A percentile compares a stretch with the other conserved stretches of the same genome.
Evolutionary conservation across 108 stramenopile genomes (phyloP).

Genomic region (Schizochytrium sp.): DNA sequence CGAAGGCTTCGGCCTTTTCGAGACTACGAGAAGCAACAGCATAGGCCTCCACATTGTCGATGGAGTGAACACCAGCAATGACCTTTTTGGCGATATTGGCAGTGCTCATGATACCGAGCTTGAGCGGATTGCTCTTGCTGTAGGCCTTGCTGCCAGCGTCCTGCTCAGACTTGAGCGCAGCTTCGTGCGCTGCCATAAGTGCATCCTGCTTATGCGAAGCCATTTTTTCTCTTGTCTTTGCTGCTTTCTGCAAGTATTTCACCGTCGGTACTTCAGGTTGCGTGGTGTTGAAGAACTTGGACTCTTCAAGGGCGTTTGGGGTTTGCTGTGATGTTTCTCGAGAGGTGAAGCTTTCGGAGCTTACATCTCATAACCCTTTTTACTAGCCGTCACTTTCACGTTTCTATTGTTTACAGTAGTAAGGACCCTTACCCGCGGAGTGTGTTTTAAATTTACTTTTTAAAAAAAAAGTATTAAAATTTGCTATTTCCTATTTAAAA

Average conservation of each 20-base stretch:
- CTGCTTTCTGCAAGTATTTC: neutral
- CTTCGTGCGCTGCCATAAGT: conserved; percentile 10
- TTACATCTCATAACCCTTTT: too few relatives aligned
- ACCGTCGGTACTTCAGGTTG: neutral
- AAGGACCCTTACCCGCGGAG: too few relatives aligned
- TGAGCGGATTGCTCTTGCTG: neutral
- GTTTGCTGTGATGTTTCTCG: too few relatives aligned
- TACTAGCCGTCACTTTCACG: too few relatives aligned
- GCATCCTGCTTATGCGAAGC: neutral
- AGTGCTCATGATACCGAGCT: conserved; percentile 43
- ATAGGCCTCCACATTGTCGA: neutral
- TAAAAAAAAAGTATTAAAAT: too few relatives aligned
- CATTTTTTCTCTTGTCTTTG: neutral
- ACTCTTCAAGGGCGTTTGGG: too few relatives aligned
- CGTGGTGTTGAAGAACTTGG: too few relatives aligned
- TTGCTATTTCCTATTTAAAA: too few relatives aligned
- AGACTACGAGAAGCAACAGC: conserved; percentile 51
- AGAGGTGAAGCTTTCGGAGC: too few relatives aligned
- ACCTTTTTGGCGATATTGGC: conserved; percentile 62
- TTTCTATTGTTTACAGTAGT: too few relatives aligned
- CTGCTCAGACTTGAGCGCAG: neutral
- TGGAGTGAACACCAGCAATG: neutral
- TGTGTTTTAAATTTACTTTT: too few relatives aligned
- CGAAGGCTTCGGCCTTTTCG: conserved; percentile 57
- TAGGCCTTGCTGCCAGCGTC: neutral